These are phyloP conservation scores for Euphorbia lathyris DNA, from an alignment of 345 rosid genomes.

Conservation along the genomic window DNA sequence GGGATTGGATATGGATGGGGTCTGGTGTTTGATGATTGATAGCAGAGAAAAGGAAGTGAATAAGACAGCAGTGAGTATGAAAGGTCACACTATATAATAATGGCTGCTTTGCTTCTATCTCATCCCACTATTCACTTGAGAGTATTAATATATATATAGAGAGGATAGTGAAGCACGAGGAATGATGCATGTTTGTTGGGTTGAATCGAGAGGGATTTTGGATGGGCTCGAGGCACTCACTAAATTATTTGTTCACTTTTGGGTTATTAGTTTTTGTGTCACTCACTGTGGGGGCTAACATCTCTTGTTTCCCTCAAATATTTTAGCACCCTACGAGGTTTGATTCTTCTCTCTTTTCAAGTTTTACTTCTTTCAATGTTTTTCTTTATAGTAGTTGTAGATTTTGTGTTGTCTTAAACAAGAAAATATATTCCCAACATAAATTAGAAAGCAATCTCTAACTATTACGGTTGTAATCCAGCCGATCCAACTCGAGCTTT, in stretches of 20 bases:
- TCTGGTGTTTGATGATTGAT: neutral
- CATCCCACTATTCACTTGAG: neutral
- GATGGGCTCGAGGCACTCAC: constrained; percentile 41
- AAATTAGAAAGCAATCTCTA: too few species aligned
- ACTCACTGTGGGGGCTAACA: constrained; percentile 23
- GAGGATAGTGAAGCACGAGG: constrained; percentile 35
- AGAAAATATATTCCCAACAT: too few species aligned
- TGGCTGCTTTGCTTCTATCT: constrained; percentile 46
- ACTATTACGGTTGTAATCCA: too few species aligned
- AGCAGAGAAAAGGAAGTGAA: constrained; percentile 27
- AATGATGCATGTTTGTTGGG: constrained; percentile 33
- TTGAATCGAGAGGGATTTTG: constrained; percentile 31
- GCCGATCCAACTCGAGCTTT: too few species aligned
- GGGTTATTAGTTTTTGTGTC: neutral
- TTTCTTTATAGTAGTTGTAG: too few species aligned
- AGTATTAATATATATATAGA: constrained; percentile 26
- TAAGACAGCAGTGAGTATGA: constrained; percentile 23
- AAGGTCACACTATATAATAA: constrained; percentile 41
- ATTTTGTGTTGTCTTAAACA: too few species aligned
- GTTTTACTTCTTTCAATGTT: too few species aligned
- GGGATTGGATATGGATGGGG: too few species aligned
- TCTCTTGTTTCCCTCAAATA: constrained; percentile 33
- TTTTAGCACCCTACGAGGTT: constrained; percentile 23
- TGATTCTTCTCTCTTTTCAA: constrained; percentile 17
- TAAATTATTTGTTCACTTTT: constrained; percentile 11